Percentiles rank a stretch among this genome's conserved stretches.
Evolutionary conservation across 306 rosid species (phyloP).

Genomic region (Inga leiocalycina): DNA sequence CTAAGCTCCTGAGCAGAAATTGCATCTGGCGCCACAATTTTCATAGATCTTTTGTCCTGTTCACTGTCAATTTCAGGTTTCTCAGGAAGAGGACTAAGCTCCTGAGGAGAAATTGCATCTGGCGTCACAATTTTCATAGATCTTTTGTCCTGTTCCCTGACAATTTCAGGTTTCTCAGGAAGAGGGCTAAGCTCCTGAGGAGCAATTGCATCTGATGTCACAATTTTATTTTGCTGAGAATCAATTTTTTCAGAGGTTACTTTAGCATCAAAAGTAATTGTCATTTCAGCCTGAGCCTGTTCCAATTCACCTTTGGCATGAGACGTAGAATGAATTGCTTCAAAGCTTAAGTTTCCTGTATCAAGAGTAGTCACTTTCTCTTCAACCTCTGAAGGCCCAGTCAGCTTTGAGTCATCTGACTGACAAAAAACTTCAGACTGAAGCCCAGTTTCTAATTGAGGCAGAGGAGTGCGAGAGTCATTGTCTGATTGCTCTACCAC

Average conservation of each 20-base stretch:
- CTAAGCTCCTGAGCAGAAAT: constrained; percentile 41
- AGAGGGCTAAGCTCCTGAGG: constrained; percentile 43
- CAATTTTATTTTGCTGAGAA: constrained; percentile 41
- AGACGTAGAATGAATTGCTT: constrained; percentile 43
- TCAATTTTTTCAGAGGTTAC: constrained; percentile 38
- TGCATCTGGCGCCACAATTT: constrained; percentile 41
- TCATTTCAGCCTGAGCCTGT: constrained; percentile 47
- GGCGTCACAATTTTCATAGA: constrained; percentile 46
- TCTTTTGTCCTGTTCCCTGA: constrained; percentile 50
- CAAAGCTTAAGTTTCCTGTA: constrained; percentile 50
- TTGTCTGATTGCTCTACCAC: constrained; percentile 46
- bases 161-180: constrained; percentile 51
- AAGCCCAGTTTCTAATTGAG: constrained; percentile 43
- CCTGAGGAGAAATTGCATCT: constrained; percentile 41
- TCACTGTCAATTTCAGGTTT: constrained; percentile 55
- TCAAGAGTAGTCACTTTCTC: constrained; percentile 52
- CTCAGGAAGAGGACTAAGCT: constrained; percentile 43
- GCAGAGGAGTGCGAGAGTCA: constrained; percentile 32
- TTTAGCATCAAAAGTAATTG: constrained; percentile 41
- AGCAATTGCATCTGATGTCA: constrained; percentile 39
- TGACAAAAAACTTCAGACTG: constrained; percentile 46
- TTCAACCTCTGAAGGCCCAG: constrained; percentile 58
- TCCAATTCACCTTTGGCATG: constrained; percentile 45
- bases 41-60: constrained; percentile 51
- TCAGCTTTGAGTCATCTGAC: constrained; percentile 47